Percentiles rank a stretch among this genome's conserved stretches.
Evolutionary conservation across 106 monocot genomes (phyloP).

Genomic region (Triglochin maritima): DNA sequence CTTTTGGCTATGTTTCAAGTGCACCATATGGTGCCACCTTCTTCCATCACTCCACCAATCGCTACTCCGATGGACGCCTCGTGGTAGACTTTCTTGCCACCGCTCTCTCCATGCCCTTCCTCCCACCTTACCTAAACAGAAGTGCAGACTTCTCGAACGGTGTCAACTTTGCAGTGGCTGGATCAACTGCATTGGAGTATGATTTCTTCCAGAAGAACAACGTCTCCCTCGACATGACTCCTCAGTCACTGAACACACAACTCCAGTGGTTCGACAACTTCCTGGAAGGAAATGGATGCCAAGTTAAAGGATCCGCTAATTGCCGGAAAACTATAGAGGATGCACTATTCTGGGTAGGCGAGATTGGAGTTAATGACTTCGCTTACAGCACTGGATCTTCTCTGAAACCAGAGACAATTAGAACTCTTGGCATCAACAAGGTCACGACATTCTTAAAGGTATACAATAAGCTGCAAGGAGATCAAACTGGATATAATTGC

Average conservation of each 20-base stretch:
- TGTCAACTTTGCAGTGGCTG: constrained; percentile 86
- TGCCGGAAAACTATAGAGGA: constrained; percentile 19
- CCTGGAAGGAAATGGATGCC: constrained; percentile 21
- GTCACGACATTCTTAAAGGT: constrained; percentile 51
- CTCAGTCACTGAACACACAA: constrained; percentile 58
- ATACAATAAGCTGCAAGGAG: too few relatives aligned
- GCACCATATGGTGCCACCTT: constrained; percentile 81
- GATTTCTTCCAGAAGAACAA: constrained; percentile 63
- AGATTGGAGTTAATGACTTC: constrained; percentile 89
- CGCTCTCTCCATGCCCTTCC: constrained; percentile 50
- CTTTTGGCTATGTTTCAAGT: constrained; percentile 57
- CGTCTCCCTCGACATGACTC: constrained; percentile 46
- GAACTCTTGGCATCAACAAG: constrained; percentile 29
- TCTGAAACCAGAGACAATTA: constrained; percentile 21
- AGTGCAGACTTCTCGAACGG: constrained; percentile 36
- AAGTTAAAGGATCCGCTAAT: not conserved
- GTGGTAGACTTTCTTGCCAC: constrained; percentile 76
- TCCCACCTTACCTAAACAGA: constrained; percentile 47
- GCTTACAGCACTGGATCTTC: constrained; percentile 48
- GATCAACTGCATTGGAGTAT: constrained; percentile 59
- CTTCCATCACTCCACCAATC: constrained; percentile 74
- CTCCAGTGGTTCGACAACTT: constrained; percentile 48
- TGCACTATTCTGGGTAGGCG: constrained; percentile 83
- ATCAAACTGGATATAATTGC: too few relatives aligned
- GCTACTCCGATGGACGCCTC: constrained; percentile 89